These are phyloP conservation scores for Umbelopsis sp. DNA, from an alignment of 371 early-diverging fungal species.

Conservation along the genomic window DNA sequence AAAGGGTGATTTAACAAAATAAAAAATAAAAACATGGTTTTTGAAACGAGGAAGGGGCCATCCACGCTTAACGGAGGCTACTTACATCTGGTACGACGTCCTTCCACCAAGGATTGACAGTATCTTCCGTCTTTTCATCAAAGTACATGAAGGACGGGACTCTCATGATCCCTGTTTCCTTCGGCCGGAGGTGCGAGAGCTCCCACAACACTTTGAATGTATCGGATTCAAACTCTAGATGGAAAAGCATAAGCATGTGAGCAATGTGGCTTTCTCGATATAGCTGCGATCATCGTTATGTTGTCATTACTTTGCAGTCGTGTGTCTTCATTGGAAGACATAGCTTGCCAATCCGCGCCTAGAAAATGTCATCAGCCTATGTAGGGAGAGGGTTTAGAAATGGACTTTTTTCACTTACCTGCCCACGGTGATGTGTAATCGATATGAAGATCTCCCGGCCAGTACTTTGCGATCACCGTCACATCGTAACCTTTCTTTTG, in stretches of 20 bases:
- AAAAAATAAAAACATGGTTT: background rate
- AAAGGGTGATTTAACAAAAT: background rate
- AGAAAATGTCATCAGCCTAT: background rate
- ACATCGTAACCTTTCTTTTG: slow-evolving; percentile 59
- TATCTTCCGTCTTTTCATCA: slow-evolving; percentile 44
- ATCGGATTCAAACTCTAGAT: slow-evolving; percentile 46
- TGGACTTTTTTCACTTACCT: slow-evolving; percentile 35
- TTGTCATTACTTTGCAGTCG: slow-evolving; percentile 43
- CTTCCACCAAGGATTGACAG: slow-evolving; percentile 57
- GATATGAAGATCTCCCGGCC: slow-evolving; percentile 54
- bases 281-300: background rate
- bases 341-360: slow-evolving; percentile 79
- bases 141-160: slow-evolving; percentile 49
- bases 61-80: background rate
- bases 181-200: slow-evolving; percentile 38
- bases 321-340: slow-evolving; percentile 47
- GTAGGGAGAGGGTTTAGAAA: background rate
- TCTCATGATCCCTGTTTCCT: slow-evolving; percentile 50
- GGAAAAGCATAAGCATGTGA: background rate
- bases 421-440: slow-evolving; percentile 80
- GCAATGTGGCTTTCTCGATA: background rate
- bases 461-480: slow-evolving; percentile 57
- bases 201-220: slow-evolving; percentile 49
- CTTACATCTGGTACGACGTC: slow-evolving; percentile 54
- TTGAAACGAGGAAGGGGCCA: background rate